Conservation (phyloP, 352 stramenopile species). For the Globisporangium mamillatum region DNA sequence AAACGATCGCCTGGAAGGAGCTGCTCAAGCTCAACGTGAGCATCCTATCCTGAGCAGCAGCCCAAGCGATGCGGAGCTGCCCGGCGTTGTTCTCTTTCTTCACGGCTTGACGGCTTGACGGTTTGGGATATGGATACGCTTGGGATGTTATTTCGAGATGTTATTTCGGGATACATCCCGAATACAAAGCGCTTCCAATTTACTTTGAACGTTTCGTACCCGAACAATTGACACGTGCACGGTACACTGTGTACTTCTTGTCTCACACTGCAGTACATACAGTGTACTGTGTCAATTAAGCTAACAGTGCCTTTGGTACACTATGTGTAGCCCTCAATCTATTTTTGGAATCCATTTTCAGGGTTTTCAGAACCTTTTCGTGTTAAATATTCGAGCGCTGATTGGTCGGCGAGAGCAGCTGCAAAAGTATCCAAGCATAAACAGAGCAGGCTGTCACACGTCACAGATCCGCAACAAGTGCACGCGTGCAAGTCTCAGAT, state of each 20-base stretch:
- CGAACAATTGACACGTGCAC: background rate
- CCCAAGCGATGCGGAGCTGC: background rate
- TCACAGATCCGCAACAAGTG: background rate
- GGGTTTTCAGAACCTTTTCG: background rate
- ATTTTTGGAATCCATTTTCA: conserved; percentile 1
- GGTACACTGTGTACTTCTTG: background rate
- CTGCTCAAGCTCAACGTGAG: conserved; percentile 3
- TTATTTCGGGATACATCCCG: no score
- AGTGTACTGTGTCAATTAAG: background rate
- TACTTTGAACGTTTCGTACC: no score
- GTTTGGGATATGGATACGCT: no score
- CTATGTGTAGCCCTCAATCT: background rate
- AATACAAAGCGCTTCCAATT: no score
- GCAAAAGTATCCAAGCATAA: background rate
- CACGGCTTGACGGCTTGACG: no score
- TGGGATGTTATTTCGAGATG: no score
- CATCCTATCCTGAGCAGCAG: conserved; percentile 22
- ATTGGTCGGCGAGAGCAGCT: background rate
- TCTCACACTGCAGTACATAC: background rate
- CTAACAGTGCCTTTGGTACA: background rate
- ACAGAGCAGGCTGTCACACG: background rate
- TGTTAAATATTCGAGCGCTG: background rate
- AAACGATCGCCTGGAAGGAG: conserved; percentile 1
- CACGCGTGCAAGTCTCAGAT: background rate
- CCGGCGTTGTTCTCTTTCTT: no score